A percentile compares a stretch with the other conserved stretches of the same genome.
These are phyloP conservation scores for Aspergillus flavus DNA, from an alignment of 2,329 filamentous ascomycete species.

Conservation along the genomic window DNA sequence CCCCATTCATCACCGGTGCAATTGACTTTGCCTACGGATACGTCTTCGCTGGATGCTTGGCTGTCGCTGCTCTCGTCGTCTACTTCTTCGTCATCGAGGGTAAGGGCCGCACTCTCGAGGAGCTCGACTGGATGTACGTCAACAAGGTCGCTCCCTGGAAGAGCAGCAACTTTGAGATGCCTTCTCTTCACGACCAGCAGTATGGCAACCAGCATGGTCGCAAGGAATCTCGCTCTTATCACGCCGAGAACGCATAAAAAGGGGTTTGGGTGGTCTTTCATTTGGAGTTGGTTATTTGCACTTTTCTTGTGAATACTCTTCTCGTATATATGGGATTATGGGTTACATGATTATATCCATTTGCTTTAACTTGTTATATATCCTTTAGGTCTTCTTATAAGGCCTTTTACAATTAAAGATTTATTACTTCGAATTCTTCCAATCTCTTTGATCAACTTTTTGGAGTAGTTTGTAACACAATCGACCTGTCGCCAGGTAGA, in stretches of 20 bases:
- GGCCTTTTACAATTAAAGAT: not conserved
- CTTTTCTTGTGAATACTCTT: not conserved
- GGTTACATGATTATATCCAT: not conserved
- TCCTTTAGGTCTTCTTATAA: not conserved
- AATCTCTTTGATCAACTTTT: not conserved
- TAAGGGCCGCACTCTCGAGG: slow-evolving; percentile 70
- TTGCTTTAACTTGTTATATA: not conserved
- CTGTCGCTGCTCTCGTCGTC: slow-evolving; percentile 61
- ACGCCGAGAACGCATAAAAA: slow-evolving; percentile 33
- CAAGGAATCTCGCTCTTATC: slow-evolving; percentile 27
- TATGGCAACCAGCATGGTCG: slow-evolving; percentile 15
- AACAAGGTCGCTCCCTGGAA: slow-evolving; percentile 62
- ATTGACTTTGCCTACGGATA: slow-evolving; percentile 77
- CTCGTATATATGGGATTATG: slow-evolving; percentile 2
- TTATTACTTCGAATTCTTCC: not conserved
- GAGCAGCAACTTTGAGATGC: slow-evolving; percentile 53
- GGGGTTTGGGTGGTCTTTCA: not conserved
- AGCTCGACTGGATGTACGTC: slow-evolving; percentile 75
- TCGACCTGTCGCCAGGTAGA: not conserved
- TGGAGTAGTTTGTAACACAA: not conserved
- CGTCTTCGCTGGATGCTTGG: slow-evolving; percentile 73
- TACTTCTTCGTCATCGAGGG: slow-evolving; percentile 79
- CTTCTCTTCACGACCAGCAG: slow-evolving; percentile 16
- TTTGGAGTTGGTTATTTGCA: not conserved
- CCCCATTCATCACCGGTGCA: slow-evolving; percentile 70